Base-by-base conservation (phyloP, 73 alveolate genomes). In the Paramecium sonneborni region DNA sequence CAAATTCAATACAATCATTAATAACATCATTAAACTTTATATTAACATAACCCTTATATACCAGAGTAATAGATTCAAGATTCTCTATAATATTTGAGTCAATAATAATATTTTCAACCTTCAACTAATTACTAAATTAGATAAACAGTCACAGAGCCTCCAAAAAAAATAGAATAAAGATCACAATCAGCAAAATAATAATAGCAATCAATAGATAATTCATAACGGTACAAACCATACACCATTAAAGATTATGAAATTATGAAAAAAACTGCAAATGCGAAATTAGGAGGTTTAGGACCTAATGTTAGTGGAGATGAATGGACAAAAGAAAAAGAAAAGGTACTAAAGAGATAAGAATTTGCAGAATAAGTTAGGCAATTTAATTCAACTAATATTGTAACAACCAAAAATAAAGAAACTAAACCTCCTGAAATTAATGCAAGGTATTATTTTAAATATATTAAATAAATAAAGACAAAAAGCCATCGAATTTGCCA, bases 271-370 rank as follows among this genome's bases (percentile, higher is more conserved):
- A 94, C 96, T 32, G 95, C 95, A 9, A 79, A 88, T 44, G 48
- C 93, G 7, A 97, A 94, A 67, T 86, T 96, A 93, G 99, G 99
- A 43, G 98, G 99, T 12, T 93, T 97, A 24, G 99, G 99, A 1
- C 99, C 99, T 15, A 97, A 97, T 93, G 95, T 96, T 9, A 98
- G 99, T 26, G 95, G 98, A 0, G 98, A 97, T n/a, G 99, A 97
- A 46, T 97, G 99, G 99, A 95, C 92, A 85, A 74, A 87, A 41
- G 96, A 96, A 67, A 97, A 94, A 87, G 93, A 90, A 58, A 96
- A 96, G 92, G 41, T 79, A 93, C 94, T 92, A 88, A 88, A 92
- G 92, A 85, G 92, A 93, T 48, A 69, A 57, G 95, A 93, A 86
- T 97, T 94, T 93, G 96, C 99, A 48, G 95, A 93, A 62, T 93